Percentiles rank a stretch among this genome's conserved stretches.
phyloP scores from a whole-genome alignment of 345 rosid species.

The Mangifera indica region DNA sequence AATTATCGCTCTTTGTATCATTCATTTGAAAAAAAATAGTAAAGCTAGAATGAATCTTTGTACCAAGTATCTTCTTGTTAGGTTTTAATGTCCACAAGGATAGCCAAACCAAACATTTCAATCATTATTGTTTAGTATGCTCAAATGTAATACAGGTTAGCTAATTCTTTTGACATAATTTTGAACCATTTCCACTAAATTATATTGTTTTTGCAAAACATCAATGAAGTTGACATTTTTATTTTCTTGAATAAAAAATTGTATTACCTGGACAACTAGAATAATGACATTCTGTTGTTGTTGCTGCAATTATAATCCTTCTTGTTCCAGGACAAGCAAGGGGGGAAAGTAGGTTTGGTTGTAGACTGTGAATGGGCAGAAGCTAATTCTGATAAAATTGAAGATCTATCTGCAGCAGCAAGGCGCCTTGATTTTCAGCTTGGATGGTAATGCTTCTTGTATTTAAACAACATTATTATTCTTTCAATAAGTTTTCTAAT shows the following conservation, averaged over 20 bases:
- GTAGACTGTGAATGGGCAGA: conserved; percentile 76
- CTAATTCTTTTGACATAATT: not conserved
- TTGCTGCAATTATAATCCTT: not conserved
- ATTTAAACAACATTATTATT: conserved; percentile 3
- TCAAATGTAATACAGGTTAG: not conserved
- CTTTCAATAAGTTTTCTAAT: not conserved
- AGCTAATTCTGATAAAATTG: conserved; percentile 55
- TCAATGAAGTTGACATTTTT: not conserved
- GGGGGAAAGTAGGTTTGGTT: conserved; percentile 78
- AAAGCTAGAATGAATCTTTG: not conserved
- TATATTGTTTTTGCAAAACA: not conserved
- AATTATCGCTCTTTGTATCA: not conserved
- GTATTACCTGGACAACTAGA: not conserved
- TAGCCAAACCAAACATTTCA: not conserved
- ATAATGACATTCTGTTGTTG: conserved; percentile 6
- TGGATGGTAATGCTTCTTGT: conserved; percentile 62
- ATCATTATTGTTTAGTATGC: not conserved
- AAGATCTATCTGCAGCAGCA: conserved; percentile 60
- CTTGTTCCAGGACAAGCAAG: conserved; percentile 56
- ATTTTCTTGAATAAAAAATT: not conserved
- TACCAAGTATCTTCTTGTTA: not conserved
- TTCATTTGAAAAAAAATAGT: not conserved
- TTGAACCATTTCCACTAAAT: not conserved
- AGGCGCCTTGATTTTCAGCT: conserved; percentile 82
- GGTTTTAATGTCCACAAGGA: not conserved